These are phyloP conservation scores for Andrographis paniculata DNA, from an alignment of 305 asterid genomes.

Conservation along the genomic window DNA sequence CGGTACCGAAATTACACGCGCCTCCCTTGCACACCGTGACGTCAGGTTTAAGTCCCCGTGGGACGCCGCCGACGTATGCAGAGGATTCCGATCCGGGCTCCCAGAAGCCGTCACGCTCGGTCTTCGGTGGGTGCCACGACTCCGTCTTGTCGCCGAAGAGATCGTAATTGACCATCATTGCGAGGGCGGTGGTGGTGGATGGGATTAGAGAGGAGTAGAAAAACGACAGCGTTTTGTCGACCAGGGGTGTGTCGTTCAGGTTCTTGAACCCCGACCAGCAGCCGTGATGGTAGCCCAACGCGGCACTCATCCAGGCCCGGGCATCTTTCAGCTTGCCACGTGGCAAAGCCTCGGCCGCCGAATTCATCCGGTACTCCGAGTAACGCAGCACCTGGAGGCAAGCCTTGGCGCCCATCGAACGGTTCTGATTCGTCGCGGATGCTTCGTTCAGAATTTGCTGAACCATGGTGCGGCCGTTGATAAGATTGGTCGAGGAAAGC, in stretches of 20 bases:
- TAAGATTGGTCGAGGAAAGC: conserved; percentile 27
- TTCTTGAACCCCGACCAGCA: conserved; percentile 44
- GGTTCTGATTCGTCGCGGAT: conserved; percentile 29
- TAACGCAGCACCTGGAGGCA: conserved; percentile 38
- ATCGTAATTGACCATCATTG: conserved; percentile 46
- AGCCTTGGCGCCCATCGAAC: conserved; percentile 26
- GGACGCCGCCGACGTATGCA: conserved; percentile 19
- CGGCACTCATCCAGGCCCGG: conserved; percentile 70
- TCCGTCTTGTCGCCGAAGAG: conserved; percentile 27
- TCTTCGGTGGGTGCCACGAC: conserved; percentile 38
- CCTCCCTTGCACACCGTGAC: conserved; percentile 46
- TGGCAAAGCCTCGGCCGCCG: conserved; percentile 22
- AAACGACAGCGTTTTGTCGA: conserved; percentile 34
- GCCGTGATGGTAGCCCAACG: conserved; percentile 38
- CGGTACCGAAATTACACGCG: conserved; percentile 29
- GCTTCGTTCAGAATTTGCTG: conserved; percentile 21
- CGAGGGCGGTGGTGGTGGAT: conserved; percentile 32
- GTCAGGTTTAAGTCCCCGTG: conserved; percentile 25
- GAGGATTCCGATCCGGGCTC: conserved; percentile 19
- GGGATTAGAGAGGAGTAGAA: conserved; percentile 19
- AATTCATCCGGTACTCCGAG: conserved; percentile 25
- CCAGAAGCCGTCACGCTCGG: conserved; percentile 77
- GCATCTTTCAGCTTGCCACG: conserved; percentile 37
- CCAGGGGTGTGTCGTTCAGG: conserved; percentile 29
- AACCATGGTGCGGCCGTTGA: conserved; percentile 30